Base-by-base conservation (phyloP, 2,329 filamentous ascomycete genomes). In the Arthrocladium fulminans region DNA sequence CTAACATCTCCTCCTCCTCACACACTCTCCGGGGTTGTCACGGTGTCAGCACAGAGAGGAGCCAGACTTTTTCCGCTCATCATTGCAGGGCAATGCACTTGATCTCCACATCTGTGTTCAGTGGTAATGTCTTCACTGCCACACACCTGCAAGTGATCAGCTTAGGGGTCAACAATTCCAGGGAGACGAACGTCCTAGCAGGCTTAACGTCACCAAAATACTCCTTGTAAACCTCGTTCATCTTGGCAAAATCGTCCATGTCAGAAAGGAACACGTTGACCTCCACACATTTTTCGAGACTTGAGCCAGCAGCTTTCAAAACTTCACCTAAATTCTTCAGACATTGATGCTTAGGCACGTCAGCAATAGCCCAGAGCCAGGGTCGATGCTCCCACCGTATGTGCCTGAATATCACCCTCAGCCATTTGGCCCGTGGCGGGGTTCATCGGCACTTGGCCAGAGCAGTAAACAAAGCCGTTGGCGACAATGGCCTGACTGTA, bases 161-260 rank as follows among this genome's bases (percentile, higher is more conserved):
- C 15, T 42, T 29, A 17, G 19, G 30, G 47, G 19, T 34, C 27
- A 12, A 20, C 29, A n/a, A 20, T 23, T n/a, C 35, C 30, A 34
- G 41, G 7, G 13, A 15, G 10, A 51, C 52, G 15, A 17, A 50
- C 42, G 49, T 53, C 41, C 53, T 53, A 13, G 48, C 51, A 17
- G 88, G 88, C 77, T 88, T 89, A 8, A 64, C 53, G 51, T 63
- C 64, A 1, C 63, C 61, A 63, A 60, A 89, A 75, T 82, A 88
- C 69, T 88, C 83, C 67, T 82, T 51, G 35, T 92, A 94, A 62
- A 86, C 84, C 57, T 75, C 75, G 70, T 95, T 94, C 85, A 94
- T 88, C 65, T 81, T 80, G 65, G 69, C 73, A 60, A 84, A 85
- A 61, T 84, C 71, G 40, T 75, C 69, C 80, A 86, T 85, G 50